Evolutionary conservation across 805 yeast genomes (phyloP), one percentile per base, ranked within the genome.

Genomic region (Blastobotrys mokoenaii): DNA sequence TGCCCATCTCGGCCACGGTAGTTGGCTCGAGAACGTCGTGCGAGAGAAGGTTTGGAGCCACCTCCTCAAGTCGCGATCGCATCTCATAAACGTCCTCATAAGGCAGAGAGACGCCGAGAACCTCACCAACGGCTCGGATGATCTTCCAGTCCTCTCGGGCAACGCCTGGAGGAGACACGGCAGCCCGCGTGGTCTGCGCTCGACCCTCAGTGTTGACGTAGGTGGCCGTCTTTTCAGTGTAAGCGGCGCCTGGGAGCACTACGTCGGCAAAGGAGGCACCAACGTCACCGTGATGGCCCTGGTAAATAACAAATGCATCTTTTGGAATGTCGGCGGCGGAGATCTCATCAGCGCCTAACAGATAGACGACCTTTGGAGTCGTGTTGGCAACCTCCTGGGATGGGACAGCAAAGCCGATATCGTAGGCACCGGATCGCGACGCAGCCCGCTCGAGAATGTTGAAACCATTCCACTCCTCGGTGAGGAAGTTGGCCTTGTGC

Each of bases 81-180:
- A 85, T 67, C 48, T 81, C 74, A 55, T 76, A 73, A 36, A 75
- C 62, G 61, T 81, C 87, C 61, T 85, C 90, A 62, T 86, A 85
- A 30, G 89, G 89, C 57, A 85, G 73, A 1, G 82, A 68, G 33
- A 73, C 75, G 43, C 79, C 80, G 52, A 86, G 66, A 62, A 82
- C 84, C 65, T 86, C 95, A 46, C 85, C 77, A 48, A 84, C 72
- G 2, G 95, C 95, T 67, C 89, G 78, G 55, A 86, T 64, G 51
- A 85, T 82, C 69, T 81, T 81, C 95, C 95, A 85, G 67, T 86
- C 95, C 66, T 85, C 95, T 64, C 95, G 81, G 38, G 95, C 93
- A 41, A 76, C 83, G 25, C 93, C 95, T 40, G 95, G 95, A 6
- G 93, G 82, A 51, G 81, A 84, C 25, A 85, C 80, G 36, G 95